A percentile compares a stretch with the other conserved stretches of the same genome.
These are phyloP conservation scores for Ganoderma resinaceum DNA, from an alignment of 1,284 basidiomycete genomes.

Conservation along the genomic window DNA sequence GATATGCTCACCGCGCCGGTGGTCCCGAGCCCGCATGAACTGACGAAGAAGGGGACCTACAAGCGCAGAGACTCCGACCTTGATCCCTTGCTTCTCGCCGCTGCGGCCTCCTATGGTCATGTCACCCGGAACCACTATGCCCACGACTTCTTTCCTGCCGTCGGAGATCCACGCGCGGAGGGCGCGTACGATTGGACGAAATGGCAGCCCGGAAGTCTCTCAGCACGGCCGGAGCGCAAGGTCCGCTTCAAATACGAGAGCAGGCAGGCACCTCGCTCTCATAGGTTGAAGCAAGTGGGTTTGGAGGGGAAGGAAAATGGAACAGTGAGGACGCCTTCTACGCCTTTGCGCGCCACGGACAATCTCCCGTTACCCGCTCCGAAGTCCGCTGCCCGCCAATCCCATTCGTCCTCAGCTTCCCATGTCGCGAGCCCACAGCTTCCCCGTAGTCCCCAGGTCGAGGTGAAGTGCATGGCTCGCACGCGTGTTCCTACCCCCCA, in stretches of 20 bases:
- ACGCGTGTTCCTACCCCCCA: constrained; percentile 98
- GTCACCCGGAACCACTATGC: constrained; percentile 81
- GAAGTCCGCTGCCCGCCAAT: neutral
- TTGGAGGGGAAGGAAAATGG: constrained; percentile 38
- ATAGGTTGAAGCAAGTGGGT: constrained; percentile 50
- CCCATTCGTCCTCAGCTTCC: constrained; percentile 15
- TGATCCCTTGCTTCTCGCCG: constrained; percentile 77
- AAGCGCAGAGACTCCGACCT: constrained; percentile 69
- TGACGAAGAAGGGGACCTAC: constrained; percentile 48
- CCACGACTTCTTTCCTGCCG: constrained; percentile 72
- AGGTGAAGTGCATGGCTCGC: constrained; percentile 93
- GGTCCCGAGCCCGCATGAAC: constrained; percentile 34
- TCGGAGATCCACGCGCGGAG: constrained; percentile 57
- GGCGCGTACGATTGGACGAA: constrained; percentile 66
- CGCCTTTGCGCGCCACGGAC: constrained; percentile 34
- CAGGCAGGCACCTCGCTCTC: constrained; percentile 72
- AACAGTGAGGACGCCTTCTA: constrained; percentile 23
- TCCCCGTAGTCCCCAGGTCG: constrained; percentile 43
- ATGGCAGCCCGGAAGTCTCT: constrained; percentile 50
- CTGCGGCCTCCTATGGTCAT: constrained; percentile 71
- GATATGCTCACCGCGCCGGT: constrained; percentile 59
- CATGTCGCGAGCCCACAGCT: constrained; percentile 17
- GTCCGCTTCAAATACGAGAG: constrained; percentile 65
- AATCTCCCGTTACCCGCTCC: constrained; percentile 33
- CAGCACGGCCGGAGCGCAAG: constrained; percentile 45